Evolutionary conservation across 2,329 filamentous ascomycete species (phyloP), one percentile per base, ranked within the genome.

Genomic region (Colletotrichum eremochloae): DNA sequence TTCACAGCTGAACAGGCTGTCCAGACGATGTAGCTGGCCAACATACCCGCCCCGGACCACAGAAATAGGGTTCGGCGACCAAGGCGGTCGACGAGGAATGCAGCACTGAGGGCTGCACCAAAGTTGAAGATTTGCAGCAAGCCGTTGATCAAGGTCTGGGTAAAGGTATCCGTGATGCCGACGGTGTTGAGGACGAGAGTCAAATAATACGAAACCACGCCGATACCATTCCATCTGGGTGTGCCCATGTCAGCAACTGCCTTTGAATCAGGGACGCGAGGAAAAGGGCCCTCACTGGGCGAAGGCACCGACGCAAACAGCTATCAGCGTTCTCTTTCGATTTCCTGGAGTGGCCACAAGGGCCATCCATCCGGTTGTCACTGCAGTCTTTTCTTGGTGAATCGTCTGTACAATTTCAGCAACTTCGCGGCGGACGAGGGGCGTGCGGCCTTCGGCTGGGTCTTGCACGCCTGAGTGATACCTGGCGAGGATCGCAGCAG

Each of bases 401-500:
- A 75, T 70, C 6, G 73, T 64, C 14, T 53, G 53, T 14, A 46
- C 52, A 24, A 75, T 75, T 55, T 75, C 74, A 11, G 63, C 48
- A 2, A 71, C 36, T 29, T 73, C 67, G 9, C 57, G 60, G 6
- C 36, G 31, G 18, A 71, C 67, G 8, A 73, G 67, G 11, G 67
- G 67, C 5, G 62, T 80, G 57, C 81, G 76, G 29, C 70, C 74
- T 67, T 86, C 81, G 24, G 82, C 83, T 9, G 48, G 38, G 20
- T 50, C 42, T 11, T 36, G 24, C 0, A 20, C 52, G 50, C 84
- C 83, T 24, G 83, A 85, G 73, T 89, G 88, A 69, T 84, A 84
- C 67, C 86, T 82, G 40, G 82, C 80, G 5, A 91, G 82, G 1
- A 88, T 84, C 0, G 78, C 74, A 3, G 83, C 78, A 5, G 88